Evolutionary conservation across 371 early-diverging fungal species (phyloP).

Genomic region (Sanchytrium tribonematis): DNA sequence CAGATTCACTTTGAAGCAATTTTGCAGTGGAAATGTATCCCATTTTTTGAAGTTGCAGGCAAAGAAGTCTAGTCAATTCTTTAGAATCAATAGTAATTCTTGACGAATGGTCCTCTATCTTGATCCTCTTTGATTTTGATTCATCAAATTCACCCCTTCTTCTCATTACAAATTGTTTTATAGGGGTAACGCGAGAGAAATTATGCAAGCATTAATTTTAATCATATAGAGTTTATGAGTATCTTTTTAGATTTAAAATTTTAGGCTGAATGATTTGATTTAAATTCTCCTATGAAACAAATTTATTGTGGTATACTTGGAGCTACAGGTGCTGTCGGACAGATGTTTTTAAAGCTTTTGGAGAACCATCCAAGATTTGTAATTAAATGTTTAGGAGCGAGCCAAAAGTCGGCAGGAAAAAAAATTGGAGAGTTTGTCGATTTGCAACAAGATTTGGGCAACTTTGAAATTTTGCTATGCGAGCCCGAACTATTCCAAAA

Average conservation of each 20-base stretch:
- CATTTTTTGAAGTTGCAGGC: not conserved
- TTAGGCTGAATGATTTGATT: no score
- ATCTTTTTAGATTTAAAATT: no score
- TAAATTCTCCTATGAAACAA: not conserved
- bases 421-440: constrained; percentile 34
- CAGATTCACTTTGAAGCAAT: not conserved
- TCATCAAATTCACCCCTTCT: not conserved
- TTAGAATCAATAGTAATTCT: not conserved
- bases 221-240: no score
- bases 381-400: constrained; percentile 66
- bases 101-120: not conserved
- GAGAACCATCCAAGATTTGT: constrained; percentile 53
- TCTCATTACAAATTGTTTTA: no score
- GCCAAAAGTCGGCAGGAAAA: constrained; percentile 63
- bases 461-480: constrained; percentile 41
- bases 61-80: not conserved
- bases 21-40: not conserved
- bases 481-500: constrained; percentile 40
- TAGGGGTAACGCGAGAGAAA: no score
- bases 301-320: constrained; percentile 59
- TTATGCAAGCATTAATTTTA: no score
- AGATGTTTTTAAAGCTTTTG: constrained; percentile 72
- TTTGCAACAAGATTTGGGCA: constrained; percentile 48
- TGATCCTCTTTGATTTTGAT: not conserved
- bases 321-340: constrained; percentile 91